Base-by-base conservation (phyloP, 1,284 basidiomycete genomes). In the Amylostereum chailletii region DNA sequence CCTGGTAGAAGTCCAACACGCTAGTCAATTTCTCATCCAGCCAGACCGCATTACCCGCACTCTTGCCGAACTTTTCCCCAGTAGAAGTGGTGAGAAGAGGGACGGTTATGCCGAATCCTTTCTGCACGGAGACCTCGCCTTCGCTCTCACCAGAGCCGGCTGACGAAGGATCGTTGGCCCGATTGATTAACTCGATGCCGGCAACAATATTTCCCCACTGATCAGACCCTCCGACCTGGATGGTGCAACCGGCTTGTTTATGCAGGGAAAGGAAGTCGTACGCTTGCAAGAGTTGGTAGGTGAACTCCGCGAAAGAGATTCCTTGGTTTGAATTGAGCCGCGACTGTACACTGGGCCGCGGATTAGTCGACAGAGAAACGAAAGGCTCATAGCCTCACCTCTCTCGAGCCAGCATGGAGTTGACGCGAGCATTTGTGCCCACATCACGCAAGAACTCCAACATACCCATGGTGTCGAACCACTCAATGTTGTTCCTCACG, bases 201-300 rank as follows among this genome's bases (percentile, higher is more conserved):
- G 91, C 89, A 26, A 93, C 71, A 55, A 99, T 97, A 64, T 99
- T 99, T n/a, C 96, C 95, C 85, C 94, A 94, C 65, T 99, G 96
- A 65, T 99, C 96, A 0, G 90, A 93, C 3, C 96, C 96, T 44
- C 96, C 96, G 40, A 99, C 69, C 67, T 99, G 96, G 42, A 98
- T 77, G 1, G 82, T 82, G 65, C 95, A 98, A 0, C 71, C 71
- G 46, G 79, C 72, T 31, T 74, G 65, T 54, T 72, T 71, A 67
- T 94, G 75, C 1, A 99, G 76, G 53, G 85, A 71, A 54, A 85
- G 78, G 67, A 97, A 99, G 67, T 99, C 96, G 66, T 93, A 90
- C 2, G 93, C 96, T 70, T 99, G 96, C 8, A 99, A 75, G 29
- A 99, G 82, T 63, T 99, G 95, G 65, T 99, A 99, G 3, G 86